These are phyloP conservation scores for Talaromyces proteolyticus DNA, from an alignment of 495 filamentous ascomycete genomes.

Conservation along the genomic window DNA sequence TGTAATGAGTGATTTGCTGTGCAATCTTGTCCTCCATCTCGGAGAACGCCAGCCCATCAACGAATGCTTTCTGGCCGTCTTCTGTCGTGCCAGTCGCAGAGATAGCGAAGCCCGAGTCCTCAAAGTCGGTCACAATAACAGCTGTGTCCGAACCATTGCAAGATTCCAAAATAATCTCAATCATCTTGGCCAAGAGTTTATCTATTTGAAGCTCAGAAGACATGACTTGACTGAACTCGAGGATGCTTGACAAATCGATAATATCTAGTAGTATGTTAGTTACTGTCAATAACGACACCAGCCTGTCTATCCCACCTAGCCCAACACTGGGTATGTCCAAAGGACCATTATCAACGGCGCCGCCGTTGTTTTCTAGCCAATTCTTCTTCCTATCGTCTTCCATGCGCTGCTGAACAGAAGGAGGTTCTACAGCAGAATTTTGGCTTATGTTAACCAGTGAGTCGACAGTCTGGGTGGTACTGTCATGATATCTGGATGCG, in stretches of 20 bases:
- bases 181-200: conserved; percentile 79
- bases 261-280: conserved; percentile 49
- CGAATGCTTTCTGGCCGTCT: conserved; percentile 45
- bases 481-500: conserved; percentile 57
- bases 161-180: conserved; percentile 81
- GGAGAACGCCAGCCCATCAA: conserved; percentile 61
- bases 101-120: conserved; percentile 65
- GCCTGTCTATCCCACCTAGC: conserved; percentile 19
- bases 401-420: conserved; percentile 24
- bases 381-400: conserved; percentile 59
- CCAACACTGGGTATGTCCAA: conserved; percentile 41
- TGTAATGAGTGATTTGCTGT: conserved; percentile 75
- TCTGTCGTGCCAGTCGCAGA: conserved; percentile 71
- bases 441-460: conserved; percentile 41
- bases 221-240: conserved; percentile 84
- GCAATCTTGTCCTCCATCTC: conserved; percentile 61
- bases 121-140: conserved; percentile 71
- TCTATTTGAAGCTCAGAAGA: conserved; percentile 85
- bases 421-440: conserved; percentile 47
- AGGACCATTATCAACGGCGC: conserved; percentile 25
- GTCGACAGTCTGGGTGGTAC: conserved; percentile 65
- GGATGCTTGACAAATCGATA: conserved; percentile 79
- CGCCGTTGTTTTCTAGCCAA: conserved; percentile 67
- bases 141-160: conserved; percentile 76
- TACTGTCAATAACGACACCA: conserved; percentile 18